Conservation (phyloP, 2,329 filamentous ascomycete genomes). For the Fusarium clavum region DNA sequence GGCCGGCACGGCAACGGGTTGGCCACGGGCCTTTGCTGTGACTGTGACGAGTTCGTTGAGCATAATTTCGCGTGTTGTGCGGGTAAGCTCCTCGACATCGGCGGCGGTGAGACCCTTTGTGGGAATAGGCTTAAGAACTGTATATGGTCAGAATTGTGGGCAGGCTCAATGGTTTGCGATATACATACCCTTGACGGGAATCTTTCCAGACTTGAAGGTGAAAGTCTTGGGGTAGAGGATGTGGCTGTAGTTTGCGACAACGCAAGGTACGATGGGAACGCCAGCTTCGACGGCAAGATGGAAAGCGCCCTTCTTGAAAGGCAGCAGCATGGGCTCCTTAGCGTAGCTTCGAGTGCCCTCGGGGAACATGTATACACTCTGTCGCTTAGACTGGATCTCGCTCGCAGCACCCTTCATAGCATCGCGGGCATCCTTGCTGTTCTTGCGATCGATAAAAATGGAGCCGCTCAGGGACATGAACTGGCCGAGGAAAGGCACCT, state of each 20-base stretch:
- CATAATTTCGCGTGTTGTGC: slow-evolving; percentile 79
- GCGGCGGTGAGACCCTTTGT: slow-evolving; percentile 78
- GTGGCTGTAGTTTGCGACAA: slow-evolving; percentile 83
- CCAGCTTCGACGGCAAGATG: slow-evolving; percentile 94
- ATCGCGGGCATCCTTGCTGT: slow-evolving; percentile 81
- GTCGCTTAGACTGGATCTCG: slow-evolving; percentile 78
- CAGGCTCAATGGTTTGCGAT: not conserved
- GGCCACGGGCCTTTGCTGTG: slow-evolving; percentile 63
- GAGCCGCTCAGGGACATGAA: slow-evolving; percentile 91
- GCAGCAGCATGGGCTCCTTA: slow-evolving; percentile 81
- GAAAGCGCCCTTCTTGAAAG: slow-evolving; percentile 99
- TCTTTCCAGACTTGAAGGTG: slow-evolving; percentile 74
- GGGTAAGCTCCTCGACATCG: slow-evolving; percentile 81
- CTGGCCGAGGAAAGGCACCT: slow-evolving; percentile 88
- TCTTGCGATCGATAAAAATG: slow-evolving; percentile 94
- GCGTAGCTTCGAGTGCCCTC: slow-evolving; percentile 95
- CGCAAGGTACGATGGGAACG: slow-evolving; percentile 90
- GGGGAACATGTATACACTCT: slow-evolving; percentile 88
- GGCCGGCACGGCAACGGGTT: slow-evolving; percentile 49
- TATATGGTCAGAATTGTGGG: not conserved
- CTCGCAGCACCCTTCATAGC: slow-evolving; percentile 86
- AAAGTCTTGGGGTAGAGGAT: slow-evolving; percentile 72
- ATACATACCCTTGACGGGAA: slow-evolving; percentile 78
- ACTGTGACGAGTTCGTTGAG: slow-evolving; percentile 70
- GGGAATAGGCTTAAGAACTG: slow-evolving; percentile 83